A percentile compares a stretch with the other conserved stretches of the same genome.
phyloP scores from a whole-genome alignment of 1,139 yeast species.

The Candida gigantensis region DNA sequence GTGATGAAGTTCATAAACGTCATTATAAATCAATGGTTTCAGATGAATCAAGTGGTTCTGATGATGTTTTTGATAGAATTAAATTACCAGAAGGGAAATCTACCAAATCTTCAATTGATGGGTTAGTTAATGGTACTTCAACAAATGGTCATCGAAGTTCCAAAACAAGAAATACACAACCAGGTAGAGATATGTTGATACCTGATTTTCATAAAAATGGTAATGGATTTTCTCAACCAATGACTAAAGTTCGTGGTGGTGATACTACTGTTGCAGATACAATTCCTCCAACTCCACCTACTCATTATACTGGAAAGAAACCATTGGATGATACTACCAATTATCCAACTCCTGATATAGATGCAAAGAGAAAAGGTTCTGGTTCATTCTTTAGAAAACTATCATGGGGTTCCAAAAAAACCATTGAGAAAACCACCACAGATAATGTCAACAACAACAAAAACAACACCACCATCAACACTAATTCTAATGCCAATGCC shows the following conservation, averaged over 20 bases:
- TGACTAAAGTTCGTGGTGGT: constrained; percentile 28
- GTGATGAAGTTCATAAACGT: constrained; percentile 25
- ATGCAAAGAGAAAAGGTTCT: constrained; percentile 41
- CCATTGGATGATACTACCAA: constrained; percentile 39
- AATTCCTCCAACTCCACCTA: constrained; percentile 23
- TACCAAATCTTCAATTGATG: constrained; percentile 17
- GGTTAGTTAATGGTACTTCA: constrained; percentile 14
- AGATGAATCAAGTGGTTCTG: constrained; percentile 19
- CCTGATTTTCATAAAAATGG: constrained; percentile 23
- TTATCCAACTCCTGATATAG: constrained; percentile 17
- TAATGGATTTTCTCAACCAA: constrained; percentile 21
- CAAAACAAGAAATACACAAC: constrained; percentile 30
- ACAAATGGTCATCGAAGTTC: constrained; percentile 9
- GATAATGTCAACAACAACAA: neutral
- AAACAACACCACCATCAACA: neutral
- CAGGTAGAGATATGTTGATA: constrained; percentile 42
- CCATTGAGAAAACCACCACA: constrained; percentile 18
- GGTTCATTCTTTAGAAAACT: constrained; percentile 63
- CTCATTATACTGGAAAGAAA: constrained; percentile 19
- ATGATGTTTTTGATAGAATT: constrained; percentile 43
- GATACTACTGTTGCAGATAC: constrained; percentile 17
- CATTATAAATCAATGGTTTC: constrained; percentile 17
- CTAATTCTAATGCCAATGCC: constrained; percentile 2
- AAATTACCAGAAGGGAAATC: constrained; percentile 40
- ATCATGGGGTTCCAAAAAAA: constrained; percentile 54